Percentiles rank a stretch among this genome's conserved stretches.
These are phyloP conservation scores for Alliaria petiolata DNA, from an alignment of 345 rosid species.

Conservation along the genomic window DNA sequence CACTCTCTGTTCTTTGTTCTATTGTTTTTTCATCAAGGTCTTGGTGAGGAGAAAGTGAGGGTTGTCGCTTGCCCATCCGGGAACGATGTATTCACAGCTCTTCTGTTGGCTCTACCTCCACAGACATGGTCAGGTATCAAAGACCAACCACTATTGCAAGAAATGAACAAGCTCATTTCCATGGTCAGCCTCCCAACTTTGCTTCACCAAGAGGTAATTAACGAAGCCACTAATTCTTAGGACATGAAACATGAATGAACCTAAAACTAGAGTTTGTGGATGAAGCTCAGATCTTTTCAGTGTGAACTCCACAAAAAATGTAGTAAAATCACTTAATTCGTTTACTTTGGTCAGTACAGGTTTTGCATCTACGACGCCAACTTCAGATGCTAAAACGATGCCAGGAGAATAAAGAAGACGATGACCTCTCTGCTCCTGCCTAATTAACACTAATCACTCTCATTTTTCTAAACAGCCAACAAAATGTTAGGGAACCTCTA, in stretches of 20 bases:
- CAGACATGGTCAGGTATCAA: constrained; percentile 72
- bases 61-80: constrained; percentile 51
- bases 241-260: not conserved
- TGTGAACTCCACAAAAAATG: not conserved
- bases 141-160: constrained; percentile 51
- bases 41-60: constrained; percentile 44
- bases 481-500: not conserved
- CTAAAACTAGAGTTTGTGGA: not conserved
- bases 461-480: not conserved
- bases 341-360: constrained; percentile 37
- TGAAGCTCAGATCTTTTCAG: not conserved
- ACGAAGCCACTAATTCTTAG: not conserved
- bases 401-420: constrained; percentile 67
- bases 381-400: constrained; percentile 66
- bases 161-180: constrained; percentile 51
- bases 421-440: constrained; percentile 58
- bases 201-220: constrained; percentile 83
- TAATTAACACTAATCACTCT: not conserved
- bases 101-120: constrained; percentile 79
- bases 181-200: constrained; percentile 53
- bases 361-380: constrained; percentile 64
- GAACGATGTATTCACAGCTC: constrained; percentile 67
- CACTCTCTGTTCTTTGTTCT: not conserved
- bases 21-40: constrained; percentile 38
- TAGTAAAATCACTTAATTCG: not conserved